A percentile compares a stretch with the other conserved stretches of the same genome.
These are phyloP conservation scores for Alternaria infectoria DNA, from an alignment of 2,329 filamentous ascomycete species.

Conservation along the genomic window DNA sequence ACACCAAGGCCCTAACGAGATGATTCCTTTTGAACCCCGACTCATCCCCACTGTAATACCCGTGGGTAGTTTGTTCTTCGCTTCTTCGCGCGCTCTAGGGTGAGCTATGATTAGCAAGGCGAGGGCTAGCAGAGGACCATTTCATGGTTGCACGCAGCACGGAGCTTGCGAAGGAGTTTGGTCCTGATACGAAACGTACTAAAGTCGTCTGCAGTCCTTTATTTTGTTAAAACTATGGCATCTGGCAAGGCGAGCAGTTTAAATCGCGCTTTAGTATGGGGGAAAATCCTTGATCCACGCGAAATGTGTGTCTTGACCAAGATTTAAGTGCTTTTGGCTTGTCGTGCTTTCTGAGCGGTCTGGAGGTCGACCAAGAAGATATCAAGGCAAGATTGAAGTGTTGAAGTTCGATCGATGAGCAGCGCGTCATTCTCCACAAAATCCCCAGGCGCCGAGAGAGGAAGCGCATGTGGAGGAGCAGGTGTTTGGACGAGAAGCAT, in stretches of 20 bases:
- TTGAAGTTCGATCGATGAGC: neutral
- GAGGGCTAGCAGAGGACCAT: neutral
- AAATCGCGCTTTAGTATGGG: neutral
- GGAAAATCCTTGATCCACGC: neutral
- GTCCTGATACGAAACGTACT: neutral
- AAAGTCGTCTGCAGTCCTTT: neutral
- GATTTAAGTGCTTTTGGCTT: neutral
- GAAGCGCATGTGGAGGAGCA: constrained; percentile 16
- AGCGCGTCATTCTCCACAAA: constrained; percentile 18
- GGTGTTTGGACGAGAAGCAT: constrained; percentile 11
- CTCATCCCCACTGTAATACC: constrained; percentile 3
- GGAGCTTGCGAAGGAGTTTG: neutral
- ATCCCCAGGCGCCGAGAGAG: constrained; percentile 9
- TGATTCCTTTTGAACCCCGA: neutral
- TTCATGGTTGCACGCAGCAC: neutral
- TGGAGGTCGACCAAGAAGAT: neutral
- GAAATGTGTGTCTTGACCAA: neutral
- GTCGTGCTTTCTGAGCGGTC: neutral
- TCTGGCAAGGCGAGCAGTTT: neutral
- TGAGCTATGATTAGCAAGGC: constrained; percentile 2
- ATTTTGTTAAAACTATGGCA: neutral
- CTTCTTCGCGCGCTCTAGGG: constrained; percentile 10
- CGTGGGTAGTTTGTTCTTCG: constrained; percentile 5
- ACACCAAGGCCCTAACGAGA: neutral
- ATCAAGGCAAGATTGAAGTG: neutral